phyloP scores from a whole-genome alignment of 2,329 filamentous ascomycete genomes.

The Pyrenochaeta sp. region DNA sequence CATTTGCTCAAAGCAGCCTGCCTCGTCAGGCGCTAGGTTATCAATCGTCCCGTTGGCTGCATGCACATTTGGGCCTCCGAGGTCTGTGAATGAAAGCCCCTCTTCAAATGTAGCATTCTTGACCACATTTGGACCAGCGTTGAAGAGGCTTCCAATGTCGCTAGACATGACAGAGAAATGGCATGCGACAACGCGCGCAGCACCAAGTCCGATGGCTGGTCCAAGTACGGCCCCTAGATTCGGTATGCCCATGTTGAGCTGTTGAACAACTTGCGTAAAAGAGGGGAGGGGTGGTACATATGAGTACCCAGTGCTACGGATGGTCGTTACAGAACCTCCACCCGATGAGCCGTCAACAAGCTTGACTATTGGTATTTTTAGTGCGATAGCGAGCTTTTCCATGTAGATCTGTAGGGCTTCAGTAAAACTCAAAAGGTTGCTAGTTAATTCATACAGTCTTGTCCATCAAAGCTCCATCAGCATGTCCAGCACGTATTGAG shows the following conservation, averaged over 20 bases:
- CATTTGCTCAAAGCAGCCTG: conserved; percentile 68
- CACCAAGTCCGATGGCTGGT: conserved; percentile 69
- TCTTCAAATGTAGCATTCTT: conserved; percentile 70
- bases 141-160: conserved; percentile 68
- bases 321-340: conserved; percentile 68
- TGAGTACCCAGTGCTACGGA: conserved; percentile 62
- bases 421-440: neutral
- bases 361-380: conserved; percentile 68
- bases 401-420: conserved; percentile 58
- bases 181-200: conserved; percentile 66
- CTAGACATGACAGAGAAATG: conserved; percentile 73
- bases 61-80: conserved; percentile 68
- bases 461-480: conserved; percentile 65
- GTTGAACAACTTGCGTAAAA: conserved; percentile 62
- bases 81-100: conserved; percentile 63
- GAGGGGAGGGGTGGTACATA: conserved; percentile 66
- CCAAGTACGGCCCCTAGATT: conserved; percentile 70
- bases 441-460: conserved; percentile 57
- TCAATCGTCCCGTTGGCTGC: conserved; percentile 72
- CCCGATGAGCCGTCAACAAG: conserved; percentile 70
- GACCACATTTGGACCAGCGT: conserved; percentile 70
- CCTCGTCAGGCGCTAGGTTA: conserved; percentile 67
- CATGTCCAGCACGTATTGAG: conserved; percentile 68
- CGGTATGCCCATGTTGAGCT: conserved; percentile 69
- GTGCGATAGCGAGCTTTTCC: conserved; percentile 66